Percentiles rank a stretch among this genome's conserved stretches.
Evolutionary conservation across 306 rosid genomes (phyloP).

Genomic region (Aeschynomene evenia): DNA sequence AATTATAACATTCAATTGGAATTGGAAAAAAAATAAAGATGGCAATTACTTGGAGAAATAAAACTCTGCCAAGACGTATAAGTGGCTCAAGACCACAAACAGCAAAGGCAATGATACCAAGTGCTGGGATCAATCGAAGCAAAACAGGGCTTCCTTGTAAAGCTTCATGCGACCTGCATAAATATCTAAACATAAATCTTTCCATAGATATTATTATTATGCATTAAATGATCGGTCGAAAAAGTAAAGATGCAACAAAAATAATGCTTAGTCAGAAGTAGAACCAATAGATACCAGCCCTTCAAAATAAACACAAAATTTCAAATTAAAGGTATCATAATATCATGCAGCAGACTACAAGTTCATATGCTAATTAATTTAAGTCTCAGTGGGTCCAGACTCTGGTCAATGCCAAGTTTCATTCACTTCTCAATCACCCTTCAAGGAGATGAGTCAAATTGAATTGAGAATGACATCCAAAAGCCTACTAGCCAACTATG

Average conservation of each 20-base stretch:
- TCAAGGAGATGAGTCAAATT: constrained; percentile 1
- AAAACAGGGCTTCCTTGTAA: constrained; percentile 57
- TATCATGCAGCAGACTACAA: constrained; percentile 16
- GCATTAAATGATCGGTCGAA: constrained; percentile 8
- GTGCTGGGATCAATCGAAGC: constrained; percentile 69
- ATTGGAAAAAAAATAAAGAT: constrained; percentile 26
- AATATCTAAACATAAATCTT: constrained; percentile 12
- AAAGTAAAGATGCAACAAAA: constrained; percentile 15
- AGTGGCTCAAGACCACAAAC: constrained; percentile 88
- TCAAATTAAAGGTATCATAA: background rate
- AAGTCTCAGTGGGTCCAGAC: constrained; percentile 3
- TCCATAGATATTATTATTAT: background rate
- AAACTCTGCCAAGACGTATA: constrained; percentile 63
- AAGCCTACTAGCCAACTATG: background rate
- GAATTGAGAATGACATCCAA: constrained; percentile 14
- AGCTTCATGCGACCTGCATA: constrained; percentile 65
- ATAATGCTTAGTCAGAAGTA: background rate
- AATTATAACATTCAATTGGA: constrained; percentile 21
- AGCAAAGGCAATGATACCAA: constrained; percentile 84
- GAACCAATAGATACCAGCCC: constrained; percentile 11
- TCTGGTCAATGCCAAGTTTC: constrained; percentile 22
- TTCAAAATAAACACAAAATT: constrained; percentile 4
- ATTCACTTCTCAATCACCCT: constrained; percentile 14
- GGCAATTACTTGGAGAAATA: constrained; percentile 65
- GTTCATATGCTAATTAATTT: constrained; percentile 21